Percentiles rank a stretch among this genome's conserved stretches.
Evolutionary conservation across 148 eudicot species (phyloP).

Genomic region (Silene latifolia): DNA sequence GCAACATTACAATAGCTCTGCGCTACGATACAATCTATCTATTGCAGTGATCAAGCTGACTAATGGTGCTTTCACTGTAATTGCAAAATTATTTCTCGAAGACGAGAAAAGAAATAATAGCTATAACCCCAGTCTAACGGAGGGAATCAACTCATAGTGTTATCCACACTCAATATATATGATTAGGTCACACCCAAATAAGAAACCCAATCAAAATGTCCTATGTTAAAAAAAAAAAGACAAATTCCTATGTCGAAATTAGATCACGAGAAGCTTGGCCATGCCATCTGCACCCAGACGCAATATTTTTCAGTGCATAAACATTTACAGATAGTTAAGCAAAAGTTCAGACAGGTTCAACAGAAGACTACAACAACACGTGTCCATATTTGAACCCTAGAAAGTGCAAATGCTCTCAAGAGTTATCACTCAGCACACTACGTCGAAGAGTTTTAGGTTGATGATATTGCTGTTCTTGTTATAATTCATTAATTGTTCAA

Average conservation of each 20-base stretch:
- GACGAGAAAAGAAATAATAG: not conserved
- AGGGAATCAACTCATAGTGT: slow-evolving; percentile 7
- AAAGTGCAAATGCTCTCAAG: not conserved
- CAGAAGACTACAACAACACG: not conserved
- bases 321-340: not conserved
- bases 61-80: slow-evolving; percentile 1
- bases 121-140: not conserved
- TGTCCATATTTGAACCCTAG: not conserved
- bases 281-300: slow-evolving; percentile 74
- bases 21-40: not conserved
- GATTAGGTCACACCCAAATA: slow-evolving; percentile 20
- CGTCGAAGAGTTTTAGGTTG: not conserved
- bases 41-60: not conserved
- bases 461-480: not conserved
- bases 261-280: slow-evolving; percentile 82
- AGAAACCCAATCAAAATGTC: slow-evolving; percentile 25
- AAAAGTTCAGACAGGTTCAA: not conserved
- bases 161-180: slow-evolving; percentile 50
- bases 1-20: not conserved
- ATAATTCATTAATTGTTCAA: not conserved
- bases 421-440: not conserved
- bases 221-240: slow-evolving; percentile 16
- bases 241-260: slow-evolving; percentile 34
- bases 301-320: not conserved
- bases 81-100: not conserved